These are phyloP conservation scores for Termitomyces sp. DNA, from an alignment of 768 basidiomycete species.

Conservation along the genomic window DNA sequence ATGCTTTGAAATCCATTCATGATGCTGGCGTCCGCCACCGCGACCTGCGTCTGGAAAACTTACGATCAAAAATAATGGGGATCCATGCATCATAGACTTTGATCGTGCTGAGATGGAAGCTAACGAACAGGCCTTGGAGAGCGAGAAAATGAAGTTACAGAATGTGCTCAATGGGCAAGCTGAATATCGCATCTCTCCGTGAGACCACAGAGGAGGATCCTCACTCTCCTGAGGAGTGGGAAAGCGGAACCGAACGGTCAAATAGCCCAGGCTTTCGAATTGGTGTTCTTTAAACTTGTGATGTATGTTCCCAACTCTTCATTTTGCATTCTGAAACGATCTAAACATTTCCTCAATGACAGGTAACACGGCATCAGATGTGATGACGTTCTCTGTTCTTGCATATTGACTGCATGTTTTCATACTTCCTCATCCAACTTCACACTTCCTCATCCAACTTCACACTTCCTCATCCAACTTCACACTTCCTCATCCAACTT, in stretches of 20 bases:
- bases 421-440: too few relatives aligned
- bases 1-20: neutral
- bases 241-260: neutral
- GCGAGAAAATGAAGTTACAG: neutral
- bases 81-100: neutral
- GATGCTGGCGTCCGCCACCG: neutral
- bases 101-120: neutral
- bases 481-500: too few relatives aligned
- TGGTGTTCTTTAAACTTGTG: neutral
- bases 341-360: too few relatives aligned
- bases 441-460: too few relatives aligned
- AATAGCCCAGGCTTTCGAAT: neutral
- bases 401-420: too few relatives aligned
- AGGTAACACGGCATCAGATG: too few relatives aligned
- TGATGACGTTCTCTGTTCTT: too few relatives aligned
- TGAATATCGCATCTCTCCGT: neutral
- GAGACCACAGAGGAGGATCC: neutral
- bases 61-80: neutral
- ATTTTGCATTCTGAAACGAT: too few relatives aligned
- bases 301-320: neutral
- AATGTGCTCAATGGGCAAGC: neutral
- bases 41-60: neutral
- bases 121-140: neutral
- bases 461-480: too few relatives aligned
- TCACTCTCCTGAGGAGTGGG: neutral